A percentile compares a stretch with the other conserved stretches of the same genome.
Conservation (phyloP, 2,329 filamentous ascomycete species). For the Epichloe uncinata region DNA sequence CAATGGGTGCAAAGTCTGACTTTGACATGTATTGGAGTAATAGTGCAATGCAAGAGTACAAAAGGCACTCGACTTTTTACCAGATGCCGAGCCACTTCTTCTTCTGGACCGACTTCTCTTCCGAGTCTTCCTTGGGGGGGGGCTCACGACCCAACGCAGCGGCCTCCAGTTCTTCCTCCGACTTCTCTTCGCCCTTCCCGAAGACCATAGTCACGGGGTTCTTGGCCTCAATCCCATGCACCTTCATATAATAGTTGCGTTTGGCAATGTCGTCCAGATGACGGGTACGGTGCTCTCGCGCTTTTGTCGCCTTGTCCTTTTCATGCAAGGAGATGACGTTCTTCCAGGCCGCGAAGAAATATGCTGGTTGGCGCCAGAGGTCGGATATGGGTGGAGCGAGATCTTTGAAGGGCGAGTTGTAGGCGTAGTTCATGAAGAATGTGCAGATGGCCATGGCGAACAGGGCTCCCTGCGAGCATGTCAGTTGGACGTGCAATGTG, state of each 20-base stretch:
- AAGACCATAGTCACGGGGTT: slow-evolving; percentile 37
- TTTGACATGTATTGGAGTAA: background rate
- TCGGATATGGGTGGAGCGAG: slow-evolving; percentile 60
- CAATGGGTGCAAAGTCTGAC: background rate
- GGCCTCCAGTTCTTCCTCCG: slow-evolving; percentile 23
- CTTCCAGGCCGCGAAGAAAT: slow-evolving; percentile 49
- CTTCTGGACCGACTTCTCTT: slow-evolving; percentile 22
- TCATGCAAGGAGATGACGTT: slow-evolving; percentile 68
- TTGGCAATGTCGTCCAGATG: slow-evolving; percentile 80
- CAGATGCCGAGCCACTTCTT: slow-evolving; percentile 85
- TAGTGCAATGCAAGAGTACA: background rate
- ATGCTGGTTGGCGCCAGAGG: slow-evolving; percentile 55
- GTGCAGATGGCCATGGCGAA: slow-evolving; percentile 56
- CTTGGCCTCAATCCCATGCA: slow-evolving; percentile 63
- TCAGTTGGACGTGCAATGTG: background rate
- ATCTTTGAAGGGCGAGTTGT: slow-evolving; percentile 65
- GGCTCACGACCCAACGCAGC: slow-evolving; percentile 24
- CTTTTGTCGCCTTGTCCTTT: slow-evolving; percentile 53
- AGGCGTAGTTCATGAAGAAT: slow-evolving; percentile 65
- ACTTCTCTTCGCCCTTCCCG: slow-evolving; percentile 22
- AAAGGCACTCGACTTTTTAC: slow-evolving; percentile 25
- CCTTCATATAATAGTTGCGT: slow-evolving; percentile 71
- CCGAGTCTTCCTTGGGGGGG: slow-evolving; percentile 13
- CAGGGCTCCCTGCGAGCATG: slow-evolving; percentile 43
- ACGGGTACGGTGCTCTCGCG: slow-evolving; percentile 56